Conservation (phyloP, 1,139 yeast species). For the Diutina rugosa region DNA sequence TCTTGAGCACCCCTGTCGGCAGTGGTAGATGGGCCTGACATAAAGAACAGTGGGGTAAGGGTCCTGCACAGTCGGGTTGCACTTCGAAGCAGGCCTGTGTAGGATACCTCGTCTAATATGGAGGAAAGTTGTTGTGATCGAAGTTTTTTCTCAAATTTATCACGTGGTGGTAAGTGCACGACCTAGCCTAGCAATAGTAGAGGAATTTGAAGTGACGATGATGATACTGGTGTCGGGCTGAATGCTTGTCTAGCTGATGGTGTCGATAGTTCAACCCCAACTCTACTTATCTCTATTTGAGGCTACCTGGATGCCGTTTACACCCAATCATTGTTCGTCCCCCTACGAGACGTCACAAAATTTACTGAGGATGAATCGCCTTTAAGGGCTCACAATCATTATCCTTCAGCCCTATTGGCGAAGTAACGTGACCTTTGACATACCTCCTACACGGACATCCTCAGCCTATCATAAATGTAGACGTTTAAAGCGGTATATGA, state of each 20-base stretch:
- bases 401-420: too few species aligned
- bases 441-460: too few species aligned
- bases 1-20: slow-evolving; percentile 17
- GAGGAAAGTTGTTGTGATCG: not conserved
- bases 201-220: too few species aligned
- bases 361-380: not conserved
- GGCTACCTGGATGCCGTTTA: not conserved
- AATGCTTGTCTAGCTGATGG: too few species aligned
- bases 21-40: slow-evolving; percentile 19
- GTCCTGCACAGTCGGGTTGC: not conserved
- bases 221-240: too few species aligned
- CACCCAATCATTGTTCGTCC: not conserved
- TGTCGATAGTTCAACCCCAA: too few species aligned
- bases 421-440: too few species aligned
- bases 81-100: not conserved
- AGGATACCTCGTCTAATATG: not conserved
- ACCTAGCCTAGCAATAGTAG: not conserved
- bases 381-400: not conserved
- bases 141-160: not conserved
- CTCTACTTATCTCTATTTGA: too few species aligned
- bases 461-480: too few species aligned
- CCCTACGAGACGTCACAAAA: not conserved
- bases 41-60: slow-evolving; percentile 2
- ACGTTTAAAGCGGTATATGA: too few species aligned
- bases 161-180: not conserved